Percentiles rank a stretch among this genome's conserved stretches.
These are phyloP conservation scores for Trametes versicolor DNA, from an alignment of 1,284 basidiomycete species.

Conservation along the genomic window DNA sequence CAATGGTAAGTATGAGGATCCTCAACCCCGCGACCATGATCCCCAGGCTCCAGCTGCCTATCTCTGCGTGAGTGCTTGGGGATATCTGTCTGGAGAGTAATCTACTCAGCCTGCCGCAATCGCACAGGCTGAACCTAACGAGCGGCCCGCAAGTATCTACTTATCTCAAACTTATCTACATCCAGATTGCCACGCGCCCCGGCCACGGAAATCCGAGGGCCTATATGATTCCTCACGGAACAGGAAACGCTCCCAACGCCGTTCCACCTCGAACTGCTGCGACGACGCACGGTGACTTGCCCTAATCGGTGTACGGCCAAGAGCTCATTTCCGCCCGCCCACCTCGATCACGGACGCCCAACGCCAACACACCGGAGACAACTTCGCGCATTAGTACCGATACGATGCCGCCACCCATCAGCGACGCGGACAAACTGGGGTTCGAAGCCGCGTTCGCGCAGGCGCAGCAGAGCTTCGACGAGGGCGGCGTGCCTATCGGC, in stretches of 20 bases:
- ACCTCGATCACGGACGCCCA: neutral
- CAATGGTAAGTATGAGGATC: neutral
- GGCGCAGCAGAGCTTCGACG: conserved; percentile 53
- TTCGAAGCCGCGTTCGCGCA: conserved; percentile 50
- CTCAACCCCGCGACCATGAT: no score
- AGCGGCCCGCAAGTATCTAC: neutral
- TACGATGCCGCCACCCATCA: conserved; percentile 6
- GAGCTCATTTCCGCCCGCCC: conserved; percentile 11
- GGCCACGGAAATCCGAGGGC: conserved; percentile 13
- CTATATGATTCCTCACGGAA: conserved; percentile 17
- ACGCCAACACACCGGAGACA: neutral
- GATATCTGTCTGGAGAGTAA: neutral
- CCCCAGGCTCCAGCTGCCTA: no score
- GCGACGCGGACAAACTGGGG: conserved; percentile 31
- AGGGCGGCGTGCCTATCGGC: conserved; percentile 71
- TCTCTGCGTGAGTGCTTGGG: no score
- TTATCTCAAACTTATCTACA: neutral
- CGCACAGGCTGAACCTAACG: neutral
- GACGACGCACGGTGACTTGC: neutral
- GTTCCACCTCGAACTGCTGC: conserved; percentile 4
- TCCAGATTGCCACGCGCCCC: neutral
- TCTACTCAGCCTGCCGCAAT: neutral
- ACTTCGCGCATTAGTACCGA: conserved; percentile 7
- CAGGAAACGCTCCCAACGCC: conserved; percentile 10
- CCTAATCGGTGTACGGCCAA: conserved; percentile 2